Evolutionary conservation across 805 yeast species (phyloP).

Genomic region (Wickerhamomyces ciferrii): DNA sequence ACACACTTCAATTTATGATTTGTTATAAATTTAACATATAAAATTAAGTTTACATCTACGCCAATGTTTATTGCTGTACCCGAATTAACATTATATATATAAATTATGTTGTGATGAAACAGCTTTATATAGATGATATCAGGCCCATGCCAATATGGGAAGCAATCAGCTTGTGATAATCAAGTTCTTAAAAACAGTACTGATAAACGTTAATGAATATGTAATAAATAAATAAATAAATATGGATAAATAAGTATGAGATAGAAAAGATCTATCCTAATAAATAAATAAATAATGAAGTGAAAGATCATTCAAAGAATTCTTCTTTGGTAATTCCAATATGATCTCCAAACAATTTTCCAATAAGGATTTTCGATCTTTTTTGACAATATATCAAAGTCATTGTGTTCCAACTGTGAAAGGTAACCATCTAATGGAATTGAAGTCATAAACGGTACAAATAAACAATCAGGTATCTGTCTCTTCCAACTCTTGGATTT

Average conservation of each 20-base stretch:
- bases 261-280: neutral
- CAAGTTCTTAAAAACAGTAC: too few species aligned
- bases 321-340: slow-evolving; percentile 17
- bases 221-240: neutral
- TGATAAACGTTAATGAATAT: neutral
- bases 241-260: neutral
- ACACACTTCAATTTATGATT: too few species aligned
- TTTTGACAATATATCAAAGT: slow-evolving; percentile 50
- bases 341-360: slow-evolving; percentile 22
- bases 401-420: slow-evolving; percentile 50
- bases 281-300: too few species aligned
- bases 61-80: too few species aligned
- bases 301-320: slow-evolving; percentile 2
- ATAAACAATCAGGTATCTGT: slow-evolving; percentile 57
- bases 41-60: too few species aligned
- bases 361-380: slow-evolving; percentile 19
- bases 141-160: too few species aligned
- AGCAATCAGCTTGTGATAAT: too few species aligned
- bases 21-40: too few species aligned
- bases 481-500: slow-evolving; percentile 33
- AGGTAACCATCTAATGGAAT: slow-evolving; percentile 63
- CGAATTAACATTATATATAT: too few species aligned
- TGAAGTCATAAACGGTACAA: slow-evolving; percentile 62
- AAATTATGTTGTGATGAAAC: too few species aligned
- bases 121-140: too few species aligned